Conservation (phyloP, 2,329 filamentous ascomycete genomes). For the Juglanconis sp. region DNA sequence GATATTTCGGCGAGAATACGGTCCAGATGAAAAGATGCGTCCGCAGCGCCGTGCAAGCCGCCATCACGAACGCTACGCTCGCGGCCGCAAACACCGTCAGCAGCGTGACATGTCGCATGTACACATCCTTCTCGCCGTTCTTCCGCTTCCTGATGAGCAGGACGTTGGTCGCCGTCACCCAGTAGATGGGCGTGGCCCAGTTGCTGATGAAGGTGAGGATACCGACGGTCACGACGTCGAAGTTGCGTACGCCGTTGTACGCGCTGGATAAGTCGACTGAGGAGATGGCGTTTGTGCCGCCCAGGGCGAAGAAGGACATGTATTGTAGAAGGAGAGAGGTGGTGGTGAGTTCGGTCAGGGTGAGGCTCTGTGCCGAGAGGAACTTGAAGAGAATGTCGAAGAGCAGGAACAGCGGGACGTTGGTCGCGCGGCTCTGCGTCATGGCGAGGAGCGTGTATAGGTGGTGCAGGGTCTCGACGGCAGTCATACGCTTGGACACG, state of each 20-base stretch:
- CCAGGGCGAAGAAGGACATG: slow-evolving; percentile 82
- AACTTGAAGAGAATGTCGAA: slow-evolving; percentile 59
- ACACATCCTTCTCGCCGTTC: slow-evolving; percentile 28
- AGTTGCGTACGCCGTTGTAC: slow-evolving; percentile 85
- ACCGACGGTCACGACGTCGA: slow-evolving; percentile 78
- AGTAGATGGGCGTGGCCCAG: slow-evolving; percentile 90
- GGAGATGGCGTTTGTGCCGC: slow-evolving; percentile 90
- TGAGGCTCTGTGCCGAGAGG: slow-evolving; percentile 45
- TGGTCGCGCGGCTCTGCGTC: slow-evolving; percentile 81
- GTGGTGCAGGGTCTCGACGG: slow-evolving; percentile 57
- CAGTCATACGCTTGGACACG: slow-evolving; percentile 26
- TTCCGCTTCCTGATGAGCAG: slow-evolving; percentile 46
- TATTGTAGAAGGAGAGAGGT: slow-evolving; percentile 76
- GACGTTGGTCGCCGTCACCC: slow-evolving; percentile 65
- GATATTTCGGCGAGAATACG: slow-evolving; percentile 93
- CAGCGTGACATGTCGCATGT: slow-evolving; percentile 54
- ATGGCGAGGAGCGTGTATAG: slow-evolving; percentile 75
- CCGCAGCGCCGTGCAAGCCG: slow-evolving; percentile 76
- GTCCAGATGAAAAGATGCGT: slow-evolving; percentile 98
- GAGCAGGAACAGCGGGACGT: slow-evolving; percentile 80
- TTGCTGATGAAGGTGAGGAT: slow-evolving; percentile 82
- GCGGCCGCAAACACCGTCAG: slow-evolving; percentile 69
- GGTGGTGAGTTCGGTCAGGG: slow-evolving; percentile 59
- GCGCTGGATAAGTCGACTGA: slow-evolving; percentile 92
- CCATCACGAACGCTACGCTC: slow-evolving; percentile 74